A percentile compares a stretch with the other conserved stretches of the same genome.
Conservation (phyloP, 345 rosid genomes). For the Dovyalis caffra region DNA sequence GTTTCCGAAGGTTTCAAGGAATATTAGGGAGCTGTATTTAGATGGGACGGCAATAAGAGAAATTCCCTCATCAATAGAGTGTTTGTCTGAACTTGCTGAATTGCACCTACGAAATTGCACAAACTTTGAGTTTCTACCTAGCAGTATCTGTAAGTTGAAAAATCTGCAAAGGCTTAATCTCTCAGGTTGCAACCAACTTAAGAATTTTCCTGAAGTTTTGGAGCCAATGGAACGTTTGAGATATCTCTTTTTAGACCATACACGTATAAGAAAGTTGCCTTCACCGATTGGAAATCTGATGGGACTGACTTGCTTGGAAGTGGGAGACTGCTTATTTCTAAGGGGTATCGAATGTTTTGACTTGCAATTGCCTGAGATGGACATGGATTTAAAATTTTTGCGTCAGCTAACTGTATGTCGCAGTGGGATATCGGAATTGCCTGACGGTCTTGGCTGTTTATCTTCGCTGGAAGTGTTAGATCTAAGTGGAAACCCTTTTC, state of each 20-base stretch:
- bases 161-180: background rate
- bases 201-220: background rate
- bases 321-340: background rate
- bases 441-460: background rate
- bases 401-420: background rate
- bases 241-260: no score
- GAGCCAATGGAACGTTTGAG: background rate
- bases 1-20: background rate
- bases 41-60: background rate
- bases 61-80: background rate
- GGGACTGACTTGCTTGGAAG: background rate
- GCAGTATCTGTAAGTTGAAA: background rate
- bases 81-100: background rate
- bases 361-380: no score
- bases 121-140: background rate
- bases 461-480: background rate
- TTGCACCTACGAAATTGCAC: background rate
- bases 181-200: background rate
- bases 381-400: no score
- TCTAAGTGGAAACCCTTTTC: no score
- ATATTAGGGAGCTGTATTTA: background rate
- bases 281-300: background rate
- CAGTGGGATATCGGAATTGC: background rate
- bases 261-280: background rate
- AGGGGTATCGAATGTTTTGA: background rate